Percentiles rank a stretch among this genome's conserved stretches.
phyloP scores from a whole-genome alignment of 768 basidiomycete species.

The Boletus rubescentipes region DNA sequence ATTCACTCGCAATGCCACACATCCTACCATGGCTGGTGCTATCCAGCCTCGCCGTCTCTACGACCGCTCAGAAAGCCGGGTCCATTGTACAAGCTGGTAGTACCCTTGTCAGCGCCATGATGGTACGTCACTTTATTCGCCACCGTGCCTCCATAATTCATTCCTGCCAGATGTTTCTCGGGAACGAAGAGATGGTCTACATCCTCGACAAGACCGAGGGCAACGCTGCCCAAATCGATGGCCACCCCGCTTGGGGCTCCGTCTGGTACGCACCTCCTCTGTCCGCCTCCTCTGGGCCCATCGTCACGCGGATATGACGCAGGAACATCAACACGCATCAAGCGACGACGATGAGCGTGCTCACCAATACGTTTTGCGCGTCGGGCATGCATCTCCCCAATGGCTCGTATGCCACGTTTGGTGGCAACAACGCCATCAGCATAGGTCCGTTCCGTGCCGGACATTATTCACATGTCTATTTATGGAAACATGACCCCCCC shows the following conservation, averaged over 20 bases:
- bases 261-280: slow-evolving; percentile 46
- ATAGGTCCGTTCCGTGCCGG: slow-evolving; percentile 32
- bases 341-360: slow-evolving; percentile 36
- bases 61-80: slow-evolving; percentile 14
- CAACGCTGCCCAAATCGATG: slow-evolving; percentile 61
- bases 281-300: neutral
- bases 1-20: slow-evolving; percentile 2
- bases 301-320: neutral
- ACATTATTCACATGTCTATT: neutral
- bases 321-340: slow-evolving; percentile 22
- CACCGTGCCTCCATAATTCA: neutral
- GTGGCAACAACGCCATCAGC: slow-evolving; percentile 69
- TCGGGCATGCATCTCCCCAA: slow-evolving; percentile 81
- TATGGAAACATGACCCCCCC: slow-evolving; percentile 34
- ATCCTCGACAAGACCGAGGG: slow-evolving; percentile 87
- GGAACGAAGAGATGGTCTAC: slow-evolving; percentile 78
- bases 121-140: slow-evolving; percentile 36
- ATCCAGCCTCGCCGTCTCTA: slow-evolving; percentile 1
- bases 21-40: slow-evolving; percentile 8
- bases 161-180: slow-evolving; percentile 65
- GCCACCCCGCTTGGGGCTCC: slow-evolving; percentile 73
- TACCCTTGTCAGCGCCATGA: slow-evolving; percentile 51
- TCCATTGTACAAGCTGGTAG: slow-evolving; percentile 21
- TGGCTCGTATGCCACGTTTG: slow-evolving; percentile 70
- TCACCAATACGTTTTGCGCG: slow-evolving; percentile 74